phyloP scores from a whole-genome alignment of 768 basidiomycete genomes.

The Krasilnikovozyma curviuscula region DNA sequence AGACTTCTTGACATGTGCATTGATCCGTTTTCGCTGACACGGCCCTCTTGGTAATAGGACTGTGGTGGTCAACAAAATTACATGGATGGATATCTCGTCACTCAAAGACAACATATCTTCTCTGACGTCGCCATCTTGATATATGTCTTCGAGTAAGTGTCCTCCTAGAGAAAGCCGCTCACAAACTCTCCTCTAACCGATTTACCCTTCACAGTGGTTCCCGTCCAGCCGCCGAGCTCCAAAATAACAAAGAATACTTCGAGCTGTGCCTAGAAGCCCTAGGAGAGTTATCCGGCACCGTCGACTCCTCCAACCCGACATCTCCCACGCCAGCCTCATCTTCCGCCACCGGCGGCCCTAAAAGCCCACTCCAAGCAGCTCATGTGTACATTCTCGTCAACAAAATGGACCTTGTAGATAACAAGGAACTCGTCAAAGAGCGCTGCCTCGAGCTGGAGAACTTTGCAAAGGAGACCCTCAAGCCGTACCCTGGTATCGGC shows the following conservation, averaged over 20 bases:
- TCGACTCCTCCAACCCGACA: conserved; percentile 34
- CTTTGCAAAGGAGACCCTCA: conserved; percentile 27
- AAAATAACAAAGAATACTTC: too few relatives aligned
- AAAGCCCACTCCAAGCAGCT: neutral
- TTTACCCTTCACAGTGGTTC: too few relatives aligned
- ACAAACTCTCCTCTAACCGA: too few relatives aligned
- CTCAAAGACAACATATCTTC: conserved; percentile 85
- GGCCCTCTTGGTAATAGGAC: conserved; percentile 66
- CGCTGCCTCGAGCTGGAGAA: conserved; percentile 28
- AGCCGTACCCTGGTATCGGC: too few relatives aligned
- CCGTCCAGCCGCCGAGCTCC: too few relatives aligned
- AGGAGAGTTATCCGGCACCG: conserved; percentile 44
- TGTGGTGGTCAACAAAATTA: conserved; percentile 96
- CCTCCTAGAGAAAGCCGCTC: too few relatives aligned
- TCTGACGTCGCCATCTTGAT: conserved; percentile 92
- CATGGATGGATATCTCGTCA: conserved; percentile 88
- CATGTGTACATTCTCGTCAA: conserved; percentile 78
- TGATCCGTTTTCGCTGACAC: conserved; percentile 1
- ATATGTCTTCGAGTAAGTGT: conserved; percentile 99
- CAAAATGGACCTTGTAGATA: conserved; percentile 80
- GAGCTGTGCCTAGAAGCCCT: conserved; percentile 74
- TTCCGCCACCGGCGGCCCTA: neutral
- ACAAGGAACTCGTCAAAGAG: conserved; percentile 17
- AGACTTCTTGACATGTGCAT: neutral
- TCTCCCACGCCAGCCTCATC: neutral